Evolutionary conservation across 495 filamentous ascomycete genomes (phyloP).

Genomic region (Cladorrhinum samala): DNA sequence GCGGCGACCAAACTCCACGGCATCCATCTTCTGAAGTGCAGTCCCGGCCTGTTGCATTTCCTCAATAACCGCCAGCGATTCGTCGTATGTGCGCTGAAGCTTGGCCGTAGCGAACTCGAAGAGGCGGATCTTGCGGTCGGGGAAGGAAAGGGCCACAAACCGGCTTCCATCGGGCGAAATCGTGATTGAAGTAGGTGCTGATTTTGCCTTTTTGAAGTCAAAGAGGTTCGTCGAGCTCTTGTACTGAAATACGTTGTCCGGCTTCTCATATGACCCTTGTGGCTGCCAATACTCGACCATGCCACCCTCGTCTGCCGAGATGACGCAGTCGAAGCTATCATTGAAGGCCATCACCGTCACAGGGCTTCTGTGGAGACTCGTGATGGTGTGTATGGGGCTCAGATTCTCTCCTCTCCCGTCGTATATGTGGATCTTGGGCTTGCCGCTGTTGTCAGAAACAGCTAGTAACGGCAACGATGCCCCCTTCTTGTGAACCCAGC

Average conservation of each 20-base stretch:
- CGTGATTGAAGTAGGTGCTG: slow-evolving; percentile 73
- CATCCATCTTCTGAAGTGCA: slow-evolving; percentile 67
- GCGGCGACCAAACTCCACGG: slow-evolving; percentile 86
- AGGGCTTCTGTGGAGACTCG: slow-evolving; percentile 66
- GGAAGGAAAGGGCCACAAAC: slow-evolving; percentile 87
- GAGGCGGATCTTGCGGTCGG: slow-evolving; percentile 83
- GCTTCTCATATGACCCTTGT: slow-evolving; percentile 75
- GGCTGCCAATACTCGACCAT: slow-evolving; percentile 98
- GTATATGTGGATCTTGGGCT: slow-evolving; percentile 68
- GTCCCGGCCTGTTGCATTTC: slow-evolving; percentile 95
- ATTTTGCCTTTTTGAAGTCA: slow-evolving; percentile 94
- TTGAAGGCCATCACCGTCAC: slow-evolving; percentile 86
- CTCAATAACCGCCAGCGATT: slow-evolving; percentile 76
- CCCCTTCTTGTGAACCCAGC: slow-evolving; percentile 88
- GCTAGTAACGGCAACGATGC: slow-evolving; percentile 81
- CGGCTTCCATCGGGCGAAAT: slow-evolving; percentile 78
- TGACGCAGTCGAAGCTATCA: slow-evolving; percentile 76
- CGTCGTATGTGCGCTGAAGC: slow-evolving; percentile 87
- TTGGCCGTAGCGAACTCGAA: slow-evolving; percentile 90
- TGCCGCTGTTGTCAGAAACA: slow-evolving; percentile 68
- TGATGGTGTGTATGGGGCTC: slow-evolving; percentile 65
- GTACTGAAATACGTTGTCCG: slow-evolving; percentile 80
- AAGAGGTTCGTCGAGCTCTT: slow-evolving; percentile 93
- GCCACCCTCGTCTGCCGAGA: slow-evolving; percentile 82
- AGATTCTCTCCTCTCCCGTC: slow-evolving; percentile 82